phyloP scores from a whole-genome alignment of 2,329 filamentous ascomycete species.

The Xylaria sp. region DNA sequence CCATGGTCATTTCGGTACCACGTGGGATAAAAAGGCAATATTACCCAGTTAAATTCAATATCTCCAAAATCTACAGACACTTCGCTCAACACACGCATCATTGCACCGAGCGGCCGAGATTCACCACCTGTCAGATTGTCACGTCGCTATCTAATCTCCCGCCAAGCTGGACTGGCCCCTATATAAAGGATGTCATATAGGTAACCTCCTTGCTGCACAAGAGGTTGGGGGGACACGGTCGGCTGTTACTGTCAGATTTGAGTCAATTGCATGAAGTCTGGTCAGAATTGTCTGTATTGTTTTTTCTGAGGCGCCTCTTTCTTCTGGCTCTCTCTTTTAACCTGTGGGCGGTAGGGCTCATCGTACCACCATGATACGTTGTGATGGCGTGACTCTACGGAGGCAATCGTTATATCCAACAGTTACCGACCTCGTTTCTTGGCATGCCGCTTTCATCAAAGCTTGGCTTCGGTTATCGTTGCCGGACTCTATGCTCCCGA shows the following conservation, averaged over 20 bases:
- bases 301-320: too few species aligned
- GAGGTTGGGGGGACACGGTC: conserved; percentile 2
- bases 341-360: too few species aligned
- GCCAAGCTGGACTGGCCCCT: not conserved
- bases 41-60: conserved; percentile 16
- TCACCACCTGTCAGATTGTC: conserved; percentile 40
- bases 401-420: too few species aligned
- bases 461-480: too few species aligned
- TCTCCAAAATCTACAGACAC: conserved; percentile 6
- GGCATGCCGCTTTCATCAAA: not conserved
- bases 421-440: conserved; percentile 10
- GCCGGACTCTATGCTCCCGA: not conserved
- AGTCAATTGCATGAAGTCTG: too few species aligned
- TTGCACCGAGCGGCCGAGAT: conserved; percentile 44
- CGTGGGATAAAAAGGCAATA: conserved; percentile 30
- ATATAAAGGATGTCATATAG: not conserved
- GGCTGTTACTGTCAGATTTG: too few species aligned
- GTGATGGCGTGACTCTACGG: too few species aligned
- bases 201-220: not conserved
- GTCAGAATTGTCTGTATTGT: too few species aligned
- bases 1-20: conserved; percentile 2
- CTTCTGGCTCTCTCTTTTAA: too few species aligned
- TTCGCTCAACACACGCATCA: conserved; percentile 28
- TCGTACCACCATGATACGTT: too few species aligned
- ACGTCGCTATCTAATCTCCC: not conserved